Conservation (phyloP, 2,329 filamentous ascomycete genomes). For the Fusarium cicatricum region DNA sequence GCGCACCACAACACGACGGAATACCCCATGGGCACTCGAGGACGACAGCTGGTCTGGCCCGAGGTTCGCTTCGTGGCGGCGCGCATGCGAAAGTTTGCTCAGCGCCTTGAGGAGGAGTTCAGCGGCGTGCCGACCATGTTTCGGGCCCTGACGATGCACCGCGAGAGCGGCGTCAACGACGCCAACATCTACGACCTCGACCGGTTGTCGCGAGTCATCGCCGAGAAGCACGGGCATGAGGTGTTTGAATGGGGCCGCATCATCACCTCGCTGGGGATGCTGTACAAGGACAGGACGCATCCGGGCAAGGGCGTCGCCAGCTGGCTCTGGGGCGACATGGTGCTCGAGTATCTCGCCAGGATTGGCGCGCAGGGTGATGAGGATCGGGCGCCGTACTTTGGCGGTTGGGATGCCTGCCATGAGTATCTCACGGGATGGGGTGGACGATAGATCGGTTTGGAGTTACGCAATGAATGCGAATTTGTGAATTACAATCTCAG, state of each 20-base stretch:
- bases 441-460: conserved; percentile 15
- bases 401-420: conserved; percentile 30
- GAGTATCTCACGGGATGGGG: conserved; percentile 23
- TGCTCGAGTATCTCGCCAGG: conserved; percentile 32
- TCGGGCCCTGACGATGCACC: conserved; percentile 28
- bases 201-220: conserved; percentile 23
- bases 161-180: conserved; percentile 21
- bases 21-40: conserved; percentile 28
- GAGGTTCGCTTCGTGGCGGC: conserved; percentile 29
- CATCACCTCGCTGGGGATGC: conserved; percentile 25
- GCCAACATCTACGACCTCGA: conserved; percentile 30
- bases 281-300: conserved; percentile 35
- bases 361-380: conserved; percentile 18
- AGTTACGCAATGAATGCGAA: background rate
- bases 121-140: conserved; percentile 24
- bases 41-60: conserved; percentile 28
- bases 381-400: conserved; percentile 26
- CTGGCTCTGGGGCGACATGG: conserved; percentile 36
- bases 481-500: background rate
- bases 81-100: conserved; percentile 20
- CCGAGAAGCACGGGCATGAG: conserved; percentile 30
- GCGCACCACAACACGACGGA: conserved; percentile 28
- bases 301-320: conserved; percentile 30
- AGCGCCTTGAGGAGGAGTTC: conserved; percentile 20
- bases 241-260: conserved; percentile 34